Conservation (phyloP, 495 filamentous ascomycete species). For the Trichoderma reesei region DNA sequence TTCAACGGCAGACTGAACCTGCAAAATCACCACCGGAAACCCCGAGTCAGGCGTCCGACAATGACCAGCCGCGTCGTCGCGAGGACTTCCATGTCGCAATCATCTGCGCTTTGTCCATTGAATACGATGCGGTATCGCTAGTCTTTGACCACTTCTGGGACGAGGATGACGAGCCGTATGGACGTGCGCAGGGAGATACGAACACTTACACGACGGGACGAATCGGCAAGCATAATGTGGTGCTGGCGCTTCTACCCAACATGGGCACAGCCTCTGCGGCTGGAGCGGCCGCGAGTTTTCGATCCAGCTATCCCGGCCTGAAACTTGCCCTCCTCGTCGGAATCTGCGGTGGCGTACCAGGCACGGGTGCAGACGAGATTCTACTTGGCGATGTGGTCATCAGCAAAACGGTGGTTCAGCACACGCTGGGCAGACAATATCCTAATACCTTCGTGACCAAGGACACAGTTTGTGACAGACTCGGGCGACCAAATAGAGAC, state of each 20-base stretch:
- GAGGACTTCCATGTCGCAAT: constrained; percentile 20
- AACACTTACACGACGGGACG: constrained; percentile 31
- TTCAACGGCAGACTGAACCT: not conserved
- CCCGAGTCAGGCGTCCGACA: not conserved
- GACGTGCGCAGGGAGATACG: constrained; percentile 17
- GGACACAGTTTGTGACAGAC: constrained; percentile 20
- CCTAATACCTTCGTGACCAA: constrained; percentile 24
- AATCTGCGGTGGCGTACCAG: constrained; percentile 27
- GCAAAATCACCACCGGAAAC: not conserved
- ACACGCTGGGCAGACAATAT: constrained; percentile 29
- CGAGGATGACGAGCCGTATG: constrained; percentile 18
- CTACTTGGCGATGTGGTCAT: constrained; percentile 39
- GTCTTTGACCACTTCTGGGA: constrained; percentile 25
- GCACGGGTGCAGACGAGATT: constrained; percentile 16
- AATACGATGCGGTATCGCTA: constrained; percentile 24
- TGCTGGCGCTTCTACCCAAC: constrained; percentile 22
- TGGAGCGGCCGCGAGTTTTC: constrained; percentile 19
- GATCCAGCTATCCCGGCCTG: constrained; percentile 22
- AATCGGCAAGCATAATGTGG: constrained; percentile 29
- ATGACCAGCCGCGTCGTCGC: constrained; percentile 10
- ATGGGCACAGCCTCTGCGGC: constrained; percentile 30
- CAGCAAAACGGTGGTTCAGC: constrained; percentile 28
- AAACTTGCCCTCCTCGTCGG: constrained; percentile 24
- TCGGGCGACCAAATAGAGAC: constrained; percentile 22
- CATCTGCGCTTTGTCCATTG: constrained; percentile 22